These are phyloP conservation scores for Polygonum aviculare DNA, from an alignment of 148 eudicot genomes.

Conservation along the genomic window DNA sequence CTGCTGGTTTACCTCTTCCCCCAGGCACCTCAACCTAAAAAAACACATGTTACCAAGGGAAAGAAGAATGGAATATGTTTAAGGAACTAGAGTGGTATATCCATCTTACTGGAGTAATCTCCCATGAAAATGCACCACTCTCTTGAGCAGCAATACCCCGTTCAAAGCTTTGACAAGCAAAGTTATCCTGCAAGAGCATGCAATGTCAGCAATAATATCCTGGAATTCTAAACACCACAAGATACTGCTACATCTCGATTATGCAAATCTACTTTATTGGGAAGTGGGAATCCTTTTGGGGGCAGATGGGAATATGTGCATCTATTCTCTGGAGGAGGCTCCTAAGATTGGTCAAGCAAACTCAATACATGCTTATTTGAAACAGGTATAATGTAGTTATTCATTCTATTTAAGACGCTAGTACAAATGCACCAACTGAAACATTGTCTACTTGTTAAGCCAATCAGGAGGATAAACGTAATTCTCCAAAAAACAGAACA, in stretches of 20 bases:
- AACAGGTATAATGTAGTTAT: not conserved
- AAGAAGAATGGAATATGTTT: not conserved
- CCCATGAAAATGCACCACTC: slow-evolving; percentile 85
- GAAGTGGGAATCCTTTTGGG: not conserved
- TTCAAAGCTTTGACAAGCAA: slow-evolving; percentile 92
- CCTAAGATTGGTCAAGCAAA: not conserved
- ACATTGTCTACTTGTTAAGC: not conserved
- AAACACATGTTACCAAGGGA: not conserved
- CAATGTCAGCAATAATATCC: not conserved
- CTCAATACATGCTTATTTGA: not conserved
- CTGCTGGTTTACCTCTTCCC: slow-evolving; percentile 86
- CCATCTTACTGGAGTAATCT: slow-evolving; percentile 75
- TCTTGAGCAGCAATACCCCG: slow-evolving; percentile 89
- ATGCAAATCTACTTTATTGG: not conserved
- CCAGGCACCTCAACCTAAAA: slow-evolving; percentile 92
- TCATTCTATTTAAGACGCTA: not conserved
- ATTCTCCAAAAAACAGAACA: not conserved
- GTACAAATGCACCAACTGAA: not conserved
- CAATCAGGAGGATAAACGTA: not conserved
- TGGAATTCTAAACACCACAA: not conserved
- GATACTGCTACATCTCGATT: not conserved
- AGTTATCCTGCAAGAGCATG: slow-evolving; percentile 58
- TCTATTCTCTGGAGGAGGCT: not conserved
- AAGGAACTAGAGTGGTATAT: not conserved
- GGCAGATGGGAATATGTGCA: not conserved